phyloP scores from a whole-genome alignment of 2,329 filamentous ascomycete genomes.

The Trichoderma oligosporum region DNA sequence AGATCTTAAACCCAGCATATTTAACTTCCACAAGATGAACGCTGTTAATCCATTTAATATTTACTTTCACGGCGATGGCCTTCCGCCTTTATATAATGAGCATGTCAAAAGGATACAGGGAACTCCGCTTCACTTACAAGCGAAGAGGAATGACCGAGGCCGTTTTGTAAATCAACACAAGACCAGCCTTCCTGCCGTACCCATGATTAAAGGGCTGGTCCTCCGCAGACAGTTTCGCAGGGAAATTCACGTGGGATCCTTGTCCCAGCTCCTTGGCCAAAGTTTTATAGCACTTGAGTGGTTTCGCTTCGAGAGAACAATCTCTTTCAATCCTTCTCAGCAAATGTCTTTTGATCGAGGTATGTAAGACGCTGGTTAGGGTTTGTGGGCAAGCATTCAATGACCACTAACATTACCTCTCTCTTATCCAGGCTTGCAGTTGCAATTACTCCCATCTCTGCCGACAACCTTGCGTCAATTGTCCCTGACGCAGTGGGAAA shows the following conservation, averaged over 20 bases:
- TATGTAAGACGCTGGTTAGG: background rate
- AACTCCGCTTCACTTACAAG: background rate
- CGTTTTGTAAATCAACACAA: background rate
- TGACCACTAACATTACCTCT: background rate
- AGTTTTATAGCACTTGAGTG: slow-evolving; percentile 11
- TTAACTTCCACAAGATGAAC: background rate
- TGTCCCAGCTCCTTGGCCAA: background rate
- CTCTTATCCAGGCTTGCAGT: background rate
- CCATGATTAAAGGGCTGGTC: slow-evolving; percentile 2
- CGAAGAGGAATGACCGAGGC: background rate
- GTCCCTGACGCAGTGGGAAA: slow-evolving; percentile 9
- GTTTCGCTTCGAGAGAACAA: slow-evolving; percentile 8
- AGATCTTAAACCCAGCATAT: background rate
- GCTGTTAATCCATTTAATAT: background rate
- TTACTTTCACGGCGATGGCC: background rate
- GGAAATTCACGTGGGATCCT: background rate
- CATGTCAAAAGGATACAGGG: background rate
- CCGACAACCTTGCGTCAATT: slow-evolving; percentile 7
- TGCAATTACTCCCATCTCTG: background rate
- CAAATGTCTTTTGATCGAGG: slow-evolving; percentile 1
- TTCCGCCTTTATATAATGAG: background rate
- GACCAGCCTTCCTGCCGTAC: background rate
- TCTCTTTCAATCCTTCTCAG: background rate
- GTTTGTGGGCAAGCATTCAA: background rate
- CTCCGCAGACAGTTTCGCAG: slow-evolving; percentile 10